Percentiles rank a stretch among this genome's conserved stretches.
Conservation (phyloP, 257 asterid species). For the Striga asiatica region DNA sequence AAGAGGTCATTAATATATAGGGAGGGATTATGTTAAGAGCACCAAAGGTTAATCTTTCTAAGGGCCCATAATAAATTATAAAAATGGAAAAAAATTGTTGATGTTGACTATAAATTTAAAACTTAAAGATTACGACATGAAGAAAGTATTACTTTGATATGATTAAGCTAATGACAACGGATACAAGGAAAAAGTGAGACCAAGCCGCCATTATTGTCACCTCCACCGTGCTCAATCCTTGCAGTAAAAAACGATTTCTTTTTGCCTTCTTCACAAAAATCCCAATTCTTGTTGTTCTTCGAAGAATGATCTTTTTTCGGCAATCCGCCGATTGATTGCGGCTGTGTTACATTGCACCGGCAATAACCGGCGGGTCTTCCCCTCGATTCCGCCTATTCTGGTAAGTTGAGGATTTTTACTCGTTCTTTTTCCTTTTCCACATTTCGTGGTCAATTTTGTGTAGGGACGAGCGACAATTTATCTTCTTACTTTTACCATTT, state of each 20-base stretch:
- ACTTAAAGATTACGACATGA: background rate
- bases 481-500: background rate
- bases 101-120: too few species aligned
- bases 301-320: slow-evolving; percentile 1
- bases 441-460: background rate
- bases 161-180: background rate
- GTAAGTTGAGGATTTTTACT: slow-evolving; percentile 10
- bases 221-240: background rate
- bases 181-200: background rate
- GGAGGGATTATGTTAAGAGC: too few species aligned
- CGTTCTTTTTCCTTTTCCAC: background rate
- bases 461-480: background rate
- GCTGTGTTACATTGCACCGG: background rate
- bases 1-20: too few species aligned
- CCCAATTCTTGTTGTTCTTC: background rate
- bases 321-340: background rate
- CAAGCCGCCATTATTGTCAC: slow-evolving; percentile 27
- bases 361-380: background rate
- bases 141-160: background rate
- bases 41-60: too few species aligned
- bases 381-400: slow-evolving; percentile 15
- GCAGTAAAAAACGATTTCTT: background rate
- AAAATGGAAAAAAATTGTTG: too few species aligned
- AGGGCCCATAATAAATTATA: too few species aligned
- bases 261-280: background rate